Base-by-base conservation (phyloP, 169 alveolate species). In the Theileria annulata region DNA sequence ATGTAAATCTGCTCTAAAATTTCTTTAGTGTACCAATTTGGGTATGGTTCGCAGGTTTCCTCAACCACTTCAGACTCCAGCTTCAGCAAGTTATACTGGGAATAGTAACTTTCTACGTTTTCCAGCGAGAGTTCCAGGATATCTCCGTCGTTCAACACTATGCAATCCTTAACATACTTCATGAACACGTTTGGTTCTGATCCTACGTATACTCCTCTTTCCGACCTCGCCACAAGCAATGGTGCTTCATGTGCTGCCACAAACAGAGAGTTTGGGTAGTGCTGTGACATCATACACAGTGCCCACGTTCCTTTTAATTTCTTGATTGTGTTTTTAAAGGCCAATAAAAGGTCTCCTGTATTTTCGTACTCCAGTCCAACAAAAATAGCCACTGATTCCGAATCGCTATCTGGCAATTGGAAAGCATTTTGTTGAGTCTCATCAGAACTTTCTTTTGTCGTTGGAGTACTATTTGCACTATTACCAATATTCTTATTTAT, bases 231-330 rank as follows among this genome's bases (percentile, higher is more conserved):
- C 25, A 97, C 92, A 21, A 95, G 90, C 19, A 97, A 82, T 0
- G 99, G 99, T 70, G 98, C 94, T 5, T 98, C 99, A 54, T 91
- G 91, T 51, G 98, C 92, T 19, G 99, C 98, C 37, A 95, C 96
- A 23, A 95, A 85, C 72, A 97, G 81, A 2, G 92, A 88, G 33
- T 94, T 94, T 23, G 98, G 97, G 71, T 94, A 84, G 66, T 90
- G 92, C 75, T 89, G 94, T 75, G 90, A 95, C 25, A 96, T 92
- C 49, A 96, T 80, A 35, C 96, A 95, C n/a, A 97, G 89, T 37
- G 98, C 98, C 98, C 98, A 96, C 35, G 99, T 95, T 15, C 99
- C 99, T 74, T 96, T 96, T 42, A 96, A 91, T 63, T 90, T 94
- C 23, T 84, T 86, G 35, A 96, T 92, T 31, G 96, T 93, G 51